Evolutionary conservation across 2,329 filamentous ascomycete species (phyloP).

Genomic region (Bipolaris victoriae): DNA sequence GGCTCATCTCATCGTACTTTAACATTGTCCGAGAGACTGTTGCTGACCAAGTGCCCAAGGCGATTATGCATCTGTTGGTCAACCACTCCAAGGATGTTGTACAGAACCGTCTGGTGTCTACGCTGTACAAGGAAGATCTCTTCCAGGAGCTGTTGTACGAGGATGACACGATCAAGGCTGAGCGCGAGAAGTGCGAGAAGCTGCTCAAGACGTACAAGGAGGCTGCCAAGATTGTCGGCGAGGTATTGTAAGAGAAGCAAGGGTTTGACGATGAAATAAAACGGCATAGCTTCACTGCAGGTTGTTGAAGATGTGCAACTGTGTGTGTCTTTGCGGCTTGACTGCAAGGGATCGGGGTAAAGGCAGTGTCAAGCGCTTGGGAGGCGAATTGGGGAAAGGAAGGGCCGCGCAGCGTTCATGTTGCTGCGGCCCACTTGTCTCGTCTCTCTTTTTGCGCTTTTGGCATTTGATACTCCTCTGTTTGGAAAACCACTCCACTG

Average conservation of each 20-base stretch:
- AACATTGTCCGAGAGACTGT: constrained; percentile 99
- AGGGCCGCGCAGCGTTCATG: constrained; percentile 25
- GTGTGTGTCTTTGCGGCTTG: not conserved
- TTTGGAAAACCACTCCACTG: not conserved
- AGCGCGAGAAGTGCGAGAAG: constrained; percentile 98
- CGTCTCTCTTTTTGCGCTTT: constrained; percentile 12
- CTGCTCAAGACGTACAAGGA: constrained; percentile 94
- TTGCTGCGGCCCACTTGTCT: constrained; percentile 21
- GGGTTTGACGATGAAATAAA: constrained; percentile 23
- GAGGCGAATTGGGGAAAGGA: constrained; percentile 11
- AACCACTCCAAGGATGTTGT: constrained; percentile 99
- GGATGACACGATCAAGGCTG: constrained; percentile 95
- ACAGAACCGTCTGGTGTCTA: constrained; percentile 93
- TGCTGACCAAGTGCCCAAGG: constrained; percentile 97
- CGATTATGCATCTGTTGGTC: constrained; percentile 97
- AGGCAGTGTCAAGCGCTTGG: not conserved
- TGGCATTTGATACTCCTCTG: constrained; percentile 28
- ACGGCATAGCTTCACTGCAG: constrained; percentile 12
- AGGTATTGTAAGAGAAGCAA: constrained; percentile 63
- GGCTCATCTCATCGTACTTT: constrained; percentile 97
- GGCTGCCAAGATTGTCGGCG: constrained; percentile 96
- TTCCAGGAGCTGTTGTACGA: constrained; percentile 96
- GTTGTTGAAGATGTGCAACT: constrained; percentile 17
- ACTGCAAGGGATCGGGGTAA: not conserved
- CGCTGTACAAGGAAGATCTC: constrained; percentile 88